Evolutionary conservation across 2,329 filamentous ascomycete species (phyloP), one percentile per base, ranked within the genome.

Genomic region (Pseudocercospora fijiensis): DNA sequence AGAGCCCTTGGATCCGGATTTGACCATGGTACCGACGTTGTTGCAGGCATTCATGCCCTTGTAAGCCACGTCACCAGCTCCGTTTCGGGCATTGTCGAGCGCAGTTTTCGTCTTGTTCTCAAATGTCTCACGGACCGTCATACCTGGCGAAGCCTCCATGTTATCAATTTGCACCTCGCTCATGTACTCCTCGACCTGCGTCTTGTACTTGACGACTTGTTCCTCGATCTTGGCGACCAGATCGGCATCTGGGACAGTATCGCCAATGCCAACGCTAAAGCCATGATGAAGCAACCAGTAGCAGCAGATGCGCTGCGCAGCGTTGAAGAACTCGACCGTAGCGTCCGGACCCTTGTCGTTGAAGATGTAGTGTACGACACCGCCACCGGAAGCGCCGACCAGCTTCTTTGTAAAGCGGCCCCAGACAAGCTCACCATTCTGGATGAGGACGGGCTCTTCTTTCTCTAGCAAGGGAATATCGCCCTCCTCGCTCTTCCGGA

Each of bases 91-190:
- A 68, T 90, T 91, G 80, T 99, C 98, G 60, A 99, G 83, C 62
- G 91, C 91, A 78, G 93, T 92, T 55, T 94, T 96, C 33, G 97
- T 95, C 80, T 96, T 94, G 81, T 90, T 96, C 80, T 99, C 95
- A 75, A 99, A 99, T 0, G 95, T 98, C 75, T 96, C 92, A 82
- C 96, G 90, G 65, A 99, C 90, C 69, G 96, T 99, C 93, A 99
- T 97, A 85, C 95, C 95, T 49, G 95, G 95, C 60, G 95, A 81
- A n/a, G 93, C 87, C 77, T 99, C 95, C 53, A 99, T 86, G 71
- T 88, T 83, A 76, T 98, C 96, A 57, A 88, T 87, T 3, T 93
- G 96, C 1, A 96, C 96, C 74, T 86, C 82, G 5, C 83, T 83
- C 9, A 93, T 95, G 63, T 96, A 85, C 2, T 84, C 80, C 49